These are phyloP conservation scores for Ganoderma sp. DNA, from an alignment of 1,284 basidiomycete species.

Conservation along the genomic window DNA sequence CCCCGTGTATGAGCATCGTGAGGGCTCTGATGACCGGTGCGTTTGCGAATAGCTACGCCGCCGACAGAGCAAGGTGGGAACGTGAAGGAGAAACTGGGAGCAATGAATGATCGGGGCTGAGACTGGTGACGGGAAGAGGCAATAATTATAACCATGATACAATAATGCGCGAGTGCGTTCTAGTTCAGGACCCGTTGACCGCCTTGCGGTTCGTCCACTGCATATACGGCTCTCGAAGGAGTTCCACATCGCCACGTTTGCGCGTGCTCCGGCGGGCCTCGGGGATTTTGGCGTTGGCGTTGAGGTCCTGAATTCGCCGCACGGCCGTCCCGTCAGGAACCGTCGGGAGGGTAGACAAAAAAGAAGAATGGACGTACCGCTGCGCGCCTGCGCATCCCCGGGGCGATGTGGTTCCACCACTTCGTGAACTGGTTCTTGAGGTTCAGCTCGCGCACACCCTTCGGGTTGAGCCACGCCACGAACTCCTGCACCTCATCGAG, in stretches of 20 bases:
- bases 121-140: not conserved
- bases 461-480: conserved; percentile 88
- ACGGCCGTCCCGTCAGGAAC: conserved; percentile 10
- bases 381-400: conserved; percentile 78
- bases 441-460: conserved; percentile 86
- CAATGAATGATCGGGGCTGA: not conserved
- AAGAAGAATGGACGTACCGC: conserved; percentile 57
- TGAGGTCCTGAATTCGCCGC: conserved; percentile 60
- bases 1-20: not conserved
- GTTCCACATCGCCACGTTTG: conserved; percentile 64
- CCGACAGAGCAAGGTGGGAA: not conserved
- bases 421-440: conserved; percentile 81
- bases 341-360: not conserved
- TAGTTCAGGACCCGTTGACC: conserved; percentile 43
- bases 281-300: conserved; percentile 66
- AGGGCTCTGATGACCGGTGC: not conserved
- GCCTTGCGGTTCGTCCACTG: conserved; percentile 81
- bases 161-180: conserved; percentile 6
- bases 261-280: conserved; percentile 81
- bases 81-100: not conserved
- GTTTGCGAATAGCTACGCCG: not conserved
- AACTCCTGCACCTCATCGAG: conserved; percentile 89
- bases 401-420: conserved; percentile 87
- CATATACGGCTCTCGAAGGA: conserved; percentile 82
- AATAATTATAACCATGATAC: conserved; percentile 11